These are phyloP conservation scores for Lasiosphaeris hirsuta DNA, from an alignment of 495 filamentous ascomycete species.

Conservation along the genomic window DNA sequence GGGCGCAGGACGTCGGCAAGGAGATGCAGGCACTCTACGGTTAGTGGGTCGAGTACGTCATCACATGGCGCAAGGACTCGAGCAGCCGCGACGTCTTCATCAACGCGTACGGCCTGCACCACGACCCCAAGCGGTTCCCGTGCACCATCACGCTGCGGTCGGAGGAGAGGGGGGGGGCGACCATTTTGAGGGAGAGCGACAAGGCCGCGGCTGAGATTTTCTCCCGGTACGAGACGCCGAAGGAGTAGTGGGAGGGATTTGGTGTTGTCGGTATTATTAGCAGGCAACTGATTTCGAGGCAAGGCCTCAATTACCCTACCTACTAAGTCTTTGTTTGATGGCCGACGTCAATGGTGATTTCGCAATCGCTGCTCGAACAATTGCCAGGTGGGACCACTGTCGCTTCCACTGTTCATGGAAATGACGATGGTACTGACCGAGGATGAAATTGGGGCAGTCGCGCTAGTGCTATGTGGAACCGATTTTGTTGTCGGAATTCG, in stretches of 20 bases:
- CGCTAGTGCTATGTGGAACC: too few relatives aligned
- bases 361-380: too few relatives aligned
- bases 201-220: constrained; percentile 25
- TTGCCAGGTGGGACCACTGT: too few relatives aligned
- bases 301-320: too few relatives aligned
- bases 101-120: constrained; percentile 41
- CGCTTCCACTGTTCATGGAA: too few relatives aligned
- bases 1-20: constrained; percentile 34
- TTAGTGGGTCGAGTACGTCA: constrained; percentile 21
- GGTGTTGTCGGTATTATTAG: not conserved
- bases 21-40: constrained; percentile 43
- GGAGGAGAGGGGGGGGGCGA: constrained; percentile 20
- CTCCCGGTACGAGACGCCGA: constrained; percentile 14
- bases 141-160: constrained; percentile 22
- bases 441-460: too few relatives aligned
- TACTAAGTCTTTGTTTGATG: too few relatives aligned
- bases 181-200: constrained; percentile 27
- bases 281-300: too few relatives aligned
- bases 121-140: constrained; percentile 28
- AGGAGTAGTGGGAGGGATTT: not conserved
- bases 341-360: too few relatives aligned
- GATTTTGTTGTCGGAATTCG: too few relatives aligned
- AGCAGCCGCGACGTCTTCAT: constrained; percentile 33
- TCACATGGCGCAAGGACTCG: constrained; percentile 13
- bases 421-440: too few relatives aligned